Conservation (phyloP, 805 yeast genomes). For the Kodamaea leandrae region DNA sequence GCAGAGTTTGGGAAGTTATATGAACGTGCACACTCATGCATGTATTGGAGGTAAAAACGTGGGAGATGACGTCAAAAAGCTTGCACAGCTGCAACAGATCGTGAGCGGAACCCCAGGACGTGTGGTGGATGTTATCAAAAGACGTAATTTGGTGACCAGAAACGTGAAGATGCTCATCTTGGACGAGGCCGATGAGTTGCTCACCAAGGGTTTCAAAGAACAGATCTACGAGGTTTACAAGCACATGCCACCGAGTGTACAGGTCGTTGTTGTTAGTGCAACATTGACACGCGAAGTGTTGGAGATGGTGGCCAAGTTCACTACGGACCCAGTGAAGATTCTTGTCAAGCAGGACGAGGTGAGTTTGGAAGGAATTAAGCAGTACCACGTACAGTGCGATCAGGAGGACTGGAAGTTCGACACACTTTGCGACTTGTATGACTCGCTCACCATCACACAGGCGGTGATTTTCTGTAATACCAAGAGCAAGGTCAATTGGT, state of each 20-base stretch:
- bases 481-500: slow-evolving; percentile 89
- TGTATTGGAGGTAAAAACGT: slow-evolving; percentile 96
- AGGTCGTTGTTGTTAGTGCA: slow-evolving; percentile 93
- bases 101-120: slow-evolving; percentile 99
- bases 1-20: slow-evolving; percentile 81
- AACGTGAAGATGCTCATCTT: slow-evolving; percentile 89
- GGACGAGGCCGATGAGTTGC: slow-evolving; percentile 96
- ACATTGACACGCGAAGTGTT: slow-evolving; percentile 90
- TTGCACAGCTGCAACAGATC: slow-evolving; percentile 83
- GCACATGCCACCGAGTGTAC: slow-evolving; percentile 77
- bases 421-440: slow-evolving; percentile 91
- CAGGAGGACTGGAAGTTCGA: slow-evolving; percentile 94
- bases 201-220: slow-evolving; percentile 91
- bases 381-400: slow-evolving; percentile 86
- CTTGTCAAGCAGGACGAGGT: slow-evolving; percentile 93
- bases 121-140: slow-evolving; percentile 92
- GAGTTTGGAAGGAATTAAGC: slow-evolving; percentile 91
- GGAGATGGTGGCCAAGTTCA: slow-evolving; percentile 88
- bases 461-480: slow-evolving; percentile 97
- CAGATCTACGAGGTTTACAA: slow-evolving; percentile 92
- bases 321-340: slow-evolving; percentile 90
- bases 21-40: slow-evolving; percentile 90
- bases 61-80: slow-evolving; percentile 81
- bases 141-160: slow-evolving; percentile 78
- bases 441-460: slow-evolving; percentile 91